Evolutionary conservation across 2,329 filamentous ascomycete species (phyloP).

Genomic region (Fusarium sp.): DNA sequence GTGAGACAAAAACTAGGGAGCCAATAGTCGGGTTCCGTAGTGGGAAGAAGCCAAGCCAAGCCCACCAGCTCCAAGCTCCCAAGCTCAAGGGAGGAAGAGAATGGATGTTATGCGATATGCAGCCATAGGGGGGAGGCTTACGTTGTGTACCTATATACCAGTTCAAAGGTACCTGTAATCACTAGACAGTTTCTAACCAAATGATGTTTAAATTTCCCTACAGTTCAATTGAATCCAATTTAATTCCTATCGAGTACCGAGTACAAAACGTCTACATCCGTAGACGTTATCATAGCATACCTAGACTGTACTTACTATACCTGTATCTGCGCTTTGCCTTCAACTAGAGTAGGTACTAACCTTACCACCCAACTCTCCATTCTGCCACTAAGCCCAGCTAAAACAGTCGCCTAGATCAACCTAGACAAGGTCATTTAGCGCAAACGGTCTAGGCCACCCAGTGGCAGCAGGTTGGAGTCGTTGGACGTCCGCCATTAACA

Average conservation of each 20-base stretch:
- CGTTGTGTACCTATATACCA: background rate
- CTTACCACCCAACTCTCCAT: background rate
- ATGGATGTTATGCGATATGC: constrained; percentile 13
- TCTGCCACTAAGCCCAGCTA: background rate
- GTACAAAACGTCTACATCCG: background rate
- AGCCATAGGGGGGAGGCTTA: constrained; percentile 27
- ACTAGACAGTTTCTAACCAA: too few relatives aligned
- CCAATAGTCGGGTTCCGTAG: background rate
- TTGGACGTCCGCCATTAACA: too few relatives aligned
- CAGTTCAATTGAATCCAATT: too few relatives aligned
- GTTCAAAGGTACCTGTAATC: background rate
- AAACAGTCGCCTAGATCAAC: background rate
- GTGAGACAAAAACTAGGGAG: constrained; percentile 27
- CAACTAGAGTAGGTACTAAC: background rate
- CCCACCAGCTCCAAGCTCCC: constrained; percentile 7
- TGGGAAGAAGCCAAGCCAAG: background rate
- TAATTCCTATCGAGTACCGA: too few relatives aligned
- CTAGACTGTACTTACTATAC: background rate
- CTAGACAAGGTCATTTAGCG: background rate
- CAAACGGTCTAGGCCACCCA: background rate
- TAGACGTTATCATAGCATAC: too few relatives aligned
- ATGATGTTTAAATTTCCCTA: too few relatives aligned
- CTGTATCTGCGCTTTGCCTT: background rate
- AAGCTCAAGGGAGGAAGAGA: constrained; percentile 11
- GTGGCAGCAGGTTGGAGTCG: background rate